Evolutionary conservation across 768 basidiomycete species (phyloP).

Genomic region (Guyanaporus albipodus): DNA sequence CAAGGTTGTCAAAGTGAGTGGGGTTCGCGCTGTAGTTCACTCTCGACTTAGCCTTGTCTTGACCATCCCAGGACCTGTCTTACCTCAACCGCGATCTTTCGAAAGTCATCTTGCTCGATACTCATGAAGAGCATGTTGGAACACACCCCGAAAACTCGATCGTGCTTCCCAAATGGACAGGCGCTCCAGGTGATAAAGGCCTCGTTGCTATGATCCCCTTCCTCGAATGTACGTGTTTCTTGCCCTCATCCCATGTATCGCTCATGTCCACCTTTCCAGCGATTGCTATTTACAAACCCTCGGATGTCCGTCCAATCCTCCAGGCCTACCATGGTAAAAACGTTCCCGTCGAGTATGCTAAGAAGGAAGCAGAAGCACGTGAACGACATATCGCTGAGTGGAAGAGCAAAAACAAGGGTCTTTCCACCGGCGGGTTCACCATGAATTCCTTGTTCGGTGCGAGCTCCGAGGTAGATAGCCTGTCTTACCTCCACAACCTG

Average conservation of each 20-base stretch:
- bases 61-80: constrained; percentile 64
- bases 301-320: constrained; percentile 85
- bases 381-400: constrained; percentile 76
- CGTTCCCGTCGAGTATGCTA: constrained; percentile 84
- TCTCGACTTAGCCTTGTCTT: not conserved
- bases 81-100: constrained; percentile 93
- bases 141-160: constrained; percentile 89
- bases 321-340: constrained; percentile 84
- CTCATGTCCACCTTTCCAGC: constrained; percentile 43
- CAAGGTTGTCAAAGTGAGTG: constrained; percentile 74
- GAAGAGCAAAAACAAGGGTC: constrained; percentile 46
- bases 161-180: constrained; percentile 81
- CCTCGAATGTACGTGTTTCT: constrained; percentile 70
- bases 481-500: not conserved
- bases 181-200: constrained; percentile 68
- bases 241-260: not conserved
- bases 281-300: constrained; percentile 84
- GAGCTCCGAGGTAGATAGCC: constrained; percentile 26
- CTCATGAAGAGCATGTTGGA: constrained; percentile 68
- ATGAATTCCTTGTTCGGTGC: constrained; percentile 43
- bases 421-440: constrained; percentile 39
- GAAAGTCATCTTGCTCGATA: constrained; percentile 86
- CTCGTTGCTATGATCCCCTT: constrained; percentile 94
- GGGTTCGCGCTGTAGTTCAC: not conserved
- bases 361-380: constrained; percentile 82